Evolutionary conservation across 495 filamentous ascomycete genomes (phyloP), one percentile per base, ranked within the genome.

Genomic region (Xylaria intraflava): DNA sequence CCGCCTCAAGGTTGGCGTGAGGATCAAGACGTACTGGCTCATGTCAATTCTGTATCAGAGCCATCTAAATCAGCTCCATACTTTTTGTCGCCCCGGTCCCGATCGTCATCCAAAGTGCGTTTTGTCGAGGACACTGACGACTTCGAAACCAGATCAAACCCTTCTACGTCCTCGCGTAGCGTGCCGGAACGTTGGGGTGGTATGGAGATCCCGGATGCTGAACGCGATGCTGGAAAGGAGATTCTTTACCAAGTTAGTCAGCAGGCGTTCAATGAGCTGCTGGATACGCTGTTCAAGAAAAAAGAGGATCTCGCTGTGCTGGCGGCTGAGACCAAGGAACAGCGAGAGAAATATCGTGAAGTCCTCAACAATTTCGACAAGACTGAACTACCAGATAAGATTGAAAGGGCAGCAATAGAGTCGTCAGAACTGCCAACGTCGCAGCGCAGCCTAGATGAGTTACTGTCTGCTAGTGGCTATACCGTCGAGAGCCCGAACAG

Each of bases 171-270:
- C 6, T 91, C 86, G 12, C 77, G 87, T 31, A 87, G 83, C 60
- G 80, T 87, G n/a, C 82, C 87, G 20, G 87, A 93, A 65, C 76
- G 89, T 33, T 91, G 87, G 88, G 89, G 83, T 31, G 88, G 83
- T 8, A 87, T 88, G 61, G 88, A 90, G 56, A 85, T 89, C 11
- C 86, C 88, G 8, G 86, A 89, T 45, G 82, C 83, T 14, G 91
- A 95, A 60, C 77, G 74, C 57, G 90, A 95, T 62, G 81, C 86
- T 7, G 89, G 89, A 27, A 89, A 87, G 57, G 93, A 97, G 61
- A 82, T 95, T 14, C 72, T 97, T 6, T 96, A 93, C 61, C 88
- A 95, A 62, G 83, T 92, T 16, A 88, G 86, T 0, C 89, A 95
- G 61, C 84, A 95, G 62, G 89, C 87, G 1, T 85, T 95, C 67